A percentile compares a stretch with the other conserved stretches of the same genome.
phyloP scores from a whole-genome alignment of 768 basidiomycete genomes.

The Gautieria morchelliformis region DNA sequence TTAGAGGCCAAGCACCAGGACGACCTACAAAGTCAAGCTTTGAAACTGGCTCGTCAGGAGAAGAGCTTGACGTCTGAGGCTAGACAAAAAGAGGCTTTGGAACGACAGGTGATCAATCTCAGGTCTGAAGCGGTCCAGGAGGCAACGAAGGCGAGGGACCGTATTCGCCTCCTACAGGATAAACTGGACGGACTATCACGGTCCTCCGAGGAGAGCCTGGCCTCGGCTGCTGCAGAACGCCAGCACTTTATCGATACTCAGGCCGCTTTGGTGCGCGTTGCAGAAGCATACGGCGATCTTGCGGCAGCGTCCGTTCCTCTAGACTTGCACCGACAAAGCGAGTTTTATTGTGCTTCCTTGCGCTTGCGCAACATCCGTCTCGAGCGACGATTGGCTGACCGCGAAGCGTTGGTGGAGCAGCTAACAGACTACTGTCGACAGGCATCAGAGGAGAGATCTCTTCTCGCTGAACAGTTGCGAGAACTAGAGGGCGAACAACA shows the following conservation, averaged over 20 bases:
- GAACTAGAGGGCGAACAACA: not conserved
- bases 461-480: conserved; percentile 21
- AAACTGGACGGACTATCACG: conserved; percentile 28
- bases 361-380: conserved; percentile 41
- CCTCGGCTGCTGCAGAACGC: conserved; percentile 20
- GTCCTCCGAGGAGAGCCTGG: conserved; percentile 27
- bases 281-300: conserved; percentile 41
- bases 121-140: conserved; percentile 35
- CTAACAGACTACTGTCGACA: conserved; percentile 54
- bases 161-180: conserved; percentile 25
- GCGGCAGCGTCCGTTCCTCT: conserved; percentile 33
- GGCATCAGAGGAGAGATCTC: conserved; percentile 39
- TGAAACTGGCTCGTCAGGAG: conserved; percentile 46
- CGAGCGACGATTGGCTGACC: conserved; percentile 59
- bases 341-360: conserved; percentile 28
- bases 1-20: conserved; percentile 43
- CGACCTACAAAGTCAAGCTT: conserved; percentile 47
- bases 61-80: conserved; percentile 39
- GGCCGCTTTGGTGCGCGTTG: conserved; percentile 34
- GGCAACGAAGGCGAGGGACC: conserved; percentile 22
- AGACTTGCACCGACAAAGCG: conserved; percentile 28
- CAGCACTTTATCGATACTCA: conserved; percentile 30
- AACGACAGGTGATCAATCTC: conserved; percentile 34
- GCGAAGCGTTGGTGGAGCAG: conserved; percentile 58
- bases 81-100: conserved; percentile 38